Conservation (phyloP, 2,329 filamentous ascomycete species). For the Aspergillus vadensis region DNA sequence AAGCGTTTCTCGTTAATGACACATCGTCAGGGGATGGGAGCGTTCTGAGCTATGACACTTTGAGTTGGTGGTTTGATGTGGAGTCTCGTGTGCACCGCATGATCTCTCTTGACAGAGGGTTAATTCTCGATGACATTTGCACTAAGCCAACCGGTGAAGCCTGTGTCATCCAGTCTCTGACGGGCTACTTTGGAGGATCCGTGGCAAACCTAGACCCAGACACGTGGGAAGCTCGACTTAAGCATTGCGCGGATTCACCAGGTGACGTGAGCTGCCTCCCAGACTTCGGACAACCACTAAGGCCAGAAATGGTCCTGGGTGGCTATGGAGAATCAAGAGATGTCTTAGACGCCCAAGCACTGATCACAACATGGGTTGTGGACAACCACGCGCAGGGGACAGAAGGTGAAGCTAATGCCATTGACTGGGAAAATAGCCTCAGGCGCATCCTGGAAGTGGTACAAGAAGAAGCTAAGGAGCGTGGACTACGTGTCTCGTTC, state of each 20-base stretch:
- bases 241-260: slow-evolving; percentile 74
- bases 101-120: slow-evolving; percentile 67
- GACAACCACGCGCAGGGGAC: slow-evolving; percentile 80
- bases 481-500: slow-evolving; percentile 86
- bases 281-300: slow-evolving; percentile 83
- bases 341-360: slow-evolving; percentile 72
- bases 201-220: slow-evolving; percentile 62
- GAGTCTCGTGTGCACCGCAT: slow-evolving; percentile 75
- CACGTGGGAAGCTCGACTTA: slow-evolving; percentile 72
- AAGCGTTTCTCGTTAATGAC: slow-evolving; percentile 92
- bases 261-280: slow-evolving; percentile 75
- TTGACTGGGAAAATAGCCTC: slow-evolving; percentile 85
- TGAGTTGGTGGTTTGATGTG: slow-evolving; percentile 91
- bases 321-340: slow-evolving; percentile 68
- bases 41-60: slow-evolving; percentile 83
- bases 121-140: slow-evolving; percentile 80
- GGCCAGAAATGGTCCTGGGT: slow-evolving; percentile 81
- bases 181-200: slow-evolving; percentile 78
- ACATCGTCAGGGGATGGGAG: slow-evolving; percentile 66
- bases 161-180: slow-evolving; percentile 91
- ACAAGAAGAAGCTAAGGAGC: slow-evolving; percentile 74
- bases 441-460: slow-evolving; percentile 73
- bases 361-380: slow-evolving; percentile 93
- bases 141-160: slow-evolving; percentile 88
- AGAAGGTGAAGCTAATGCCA: slow-evolving; percentile 68